Evolutionary conservation across 208 protist genomes (phyloP).

Genomic region (Angomonas ambiguus): DNA sequence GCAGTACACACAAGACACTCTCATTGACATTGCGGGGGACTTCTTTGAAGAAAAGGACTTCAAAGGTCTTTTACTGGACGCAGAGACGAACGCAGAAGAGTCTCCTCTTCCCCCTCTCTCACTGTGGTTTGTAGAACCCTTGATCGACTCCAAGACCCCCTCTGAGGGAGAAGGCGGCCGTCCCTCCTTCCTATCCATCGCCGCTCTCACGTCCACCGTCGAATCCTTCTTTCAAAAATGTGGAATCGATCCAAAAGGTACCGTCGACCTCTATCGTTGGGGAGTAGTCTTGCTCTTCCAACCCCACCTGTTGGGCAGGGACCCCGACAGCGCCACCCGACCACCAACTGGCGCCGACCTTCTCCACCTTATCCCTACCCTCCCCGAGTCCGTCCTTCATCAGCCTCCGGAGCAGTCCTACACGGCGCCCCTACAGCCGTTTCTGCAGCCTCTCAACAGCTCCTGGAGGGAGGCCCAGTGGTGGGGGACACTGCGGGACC

Average conservation of each 20-base stretch:
- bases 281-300: not conserved
- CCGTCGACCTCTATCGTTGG: not conserved
- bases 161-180: too few species aligned
- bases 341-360: not conserved
- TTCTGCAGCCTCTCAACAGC: not conserved
- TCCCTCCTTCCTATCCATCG: too few species aligned
- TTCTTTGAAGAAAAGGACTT: too few species aligned
- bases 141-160: too few species aligned
- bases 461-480: not conserved
- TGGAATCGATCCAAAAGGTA: too few species aligned
- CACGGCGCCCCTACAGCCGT: not conserved
- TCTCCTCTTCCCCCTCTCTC: not conserved
- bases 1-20: not conserved
- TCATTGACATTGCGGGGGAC: too few species aligned
- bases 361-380: not conserved
- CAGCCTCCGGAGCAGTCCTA: not conserved
- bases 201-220: too few species aligned
- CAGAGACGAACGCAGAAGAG: not conserved
- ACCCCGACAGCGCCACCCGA: not conserved
- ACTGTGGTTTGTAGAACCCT: not conserved
- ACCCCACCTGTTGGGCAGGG: not conserved
- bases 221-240: too few species aligned
- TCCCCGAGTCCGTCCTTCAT: not conserved
- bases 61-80: too few species aligned
- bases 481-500: not conserved